Evolutionary conservation across 257 asterid species (phyloP), one percentile per base, ranked within the genome.

Genomic region (Prunella vulgaris): DNA sequence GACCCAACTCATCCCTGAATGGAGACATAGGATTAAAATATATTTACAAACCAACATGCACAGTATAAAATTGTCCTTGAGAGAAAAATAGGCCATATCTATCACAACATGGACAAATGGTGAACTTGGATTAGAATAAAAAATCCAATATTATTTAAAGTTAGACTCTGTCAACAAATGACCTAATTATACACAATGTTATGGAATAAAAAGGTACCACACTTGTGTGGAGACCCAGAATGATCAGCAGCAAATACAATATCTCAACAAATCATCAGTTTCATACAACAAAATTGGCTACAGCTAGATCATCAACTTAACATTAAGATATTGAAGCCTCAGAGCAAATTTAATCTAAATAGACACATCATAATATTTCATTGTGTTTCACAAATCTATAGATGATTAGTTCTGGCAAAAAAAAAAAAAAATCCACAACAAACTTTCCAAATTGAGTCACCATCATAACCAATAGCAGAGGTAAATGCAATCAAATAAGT

Each of bases 1-100:
- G 96, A 51, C 89, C 81, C 83, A 94, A 84, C 51, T 89, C 98
- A 46, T 92, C 97, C 88, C 99, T 95, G 85, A 77, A 81, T 13
- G 44, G 59, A 42, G 33, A 57, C 40, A 73, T 56, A 53, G 5
- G 49, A 33, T 71, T 28, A 20, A 35, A 13, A 60, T 30, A 27
- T 38, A 42, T 13, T 69, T 27, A 18, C 21, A 59, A 52, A 44
- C 14, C 38, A 21, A 15, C 68, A 18, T 30, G 20, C n/a, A 49
- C 56, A 12, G 28, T 18, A 68, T 17, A 25, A 12, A 15, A 51
- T 27, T n/a, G 33, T 2, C 7, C 42, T 1, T 38, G 20, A 20
- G 10, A 38, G 62, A 38, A 30, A n/a, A 52, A 30, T 18, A 59
- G 5, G 46, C 30, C 33, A 51, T 24, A 37, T 14, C 40, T 22